Conservation (phyloP, 2,329 filamentous ascomycete species). For the Venturia pyrina region DNA sequence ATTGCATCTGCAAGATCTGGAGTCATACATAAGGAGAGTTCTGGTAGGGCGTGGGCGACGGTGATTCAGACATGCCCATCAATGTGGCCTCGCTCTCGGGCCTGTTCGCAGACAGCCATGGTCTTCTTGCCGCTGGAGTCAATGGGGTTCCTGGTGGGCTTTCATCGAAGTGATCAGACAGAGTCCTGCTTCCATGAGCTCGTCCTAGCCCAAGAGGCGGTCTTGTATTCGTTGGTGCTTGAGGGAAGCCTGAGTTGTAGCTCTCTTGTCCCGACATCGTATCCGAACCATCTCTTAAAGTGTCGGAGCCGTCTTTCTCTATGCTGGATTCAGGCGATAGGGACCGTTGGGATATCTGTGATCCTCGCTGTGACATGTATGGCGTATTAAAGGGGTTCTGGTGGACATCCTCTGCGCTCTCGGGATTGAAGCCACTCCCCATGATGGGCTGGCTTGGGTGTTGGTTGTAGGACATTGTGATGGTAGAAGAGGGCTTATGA, state of each 20-base stretch:
- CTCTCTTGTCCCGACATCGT: not conserved
- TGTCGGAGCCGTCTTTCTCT: not conserved
- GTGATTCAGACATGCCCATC: not conserved
- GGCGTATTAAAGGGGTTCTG: not conserved
- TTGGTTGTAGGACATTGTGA: not conserved
- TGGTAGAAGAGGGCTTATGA: not conserved
- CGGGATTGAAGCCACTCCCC: not conserved
- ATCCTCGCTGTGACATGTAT: not conserved
- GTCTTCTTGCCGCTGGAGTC: not conserved
- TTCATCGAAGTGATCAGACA: constrained; percentile 10
- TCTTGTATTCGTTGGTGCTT: not conserved
- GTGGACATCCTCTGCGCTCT: not conserved
- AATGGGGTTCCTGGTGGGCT: constrained; percentile 9
- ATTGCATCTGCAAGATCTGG: not conserved
- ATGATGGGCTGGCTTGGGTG: not conserved
- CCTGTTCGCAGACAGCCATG: constrained; percentile 2
- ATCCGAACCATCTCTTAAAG: not conserved
- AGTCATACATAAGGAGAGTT: constrained; percentile 2
- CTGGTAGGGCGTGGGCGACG: not conserved
- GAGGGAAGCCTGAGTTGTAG: not conserved
- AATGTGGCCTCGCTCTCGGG: constrained; percentile 11
- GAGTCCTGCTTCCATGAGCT: constrained; percentile 5
- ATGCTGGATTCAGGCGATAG: not conserved
- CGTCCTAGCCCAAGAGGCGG: not conserved
- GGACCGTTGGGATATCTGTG: not conserved